Evolutionary conservation across 2,329 filamentous ascomycete species (phyloP).

Genomic region (Diatrype stigma): DNA sequence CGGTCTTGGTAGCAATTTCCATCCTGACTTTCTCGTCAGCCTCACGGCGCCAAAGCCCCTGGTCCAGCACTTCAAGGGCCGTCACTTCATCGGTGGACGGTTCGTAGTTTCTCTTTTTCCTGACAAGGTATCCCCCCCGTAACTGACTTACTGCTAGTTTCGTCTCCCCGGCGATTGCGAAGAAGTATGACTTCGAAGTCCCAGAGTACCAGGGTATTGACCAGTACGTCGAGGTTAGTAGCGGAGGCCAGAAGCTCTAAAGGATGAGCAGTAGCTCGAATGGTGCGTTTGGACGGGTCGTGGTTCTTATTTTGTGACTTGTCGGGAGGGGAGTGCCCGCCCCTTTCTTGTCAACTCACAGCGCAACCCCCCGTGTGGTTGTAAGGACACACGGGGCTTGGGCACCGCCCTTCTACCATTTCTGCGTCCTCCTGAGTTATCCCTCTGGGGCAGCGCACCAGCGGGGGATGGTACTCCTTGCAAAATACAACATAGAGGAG

Average conservation of each 20-base stretch:
- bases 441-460: constrained; percentile 43
- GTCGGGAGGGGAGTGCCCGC: constrained; percentile 1
- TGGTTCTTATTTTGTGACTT: constrained; percentile 1
- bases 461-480: constrained; percentile 44
- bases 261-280: background rate
- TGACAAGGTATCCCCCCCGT: background rate
- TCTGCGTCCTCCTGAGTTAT: constrained; percentile 33
- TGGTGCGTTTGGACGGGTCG: background rate
- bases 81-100: constrained; percentile 89
- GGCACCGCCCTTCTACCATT: constrained; percentile 52
- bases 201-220: constrained; percentile 82
- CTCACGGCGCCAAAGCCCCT: constrained; percentile 92
- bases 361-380: constrained; percentile 51
- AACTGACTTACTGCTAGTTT: constrained; percentile 53
- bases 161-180: constrained; percentile 69
- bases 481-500: constrained; percentile 57
- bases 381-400: constrained; percentile 57
- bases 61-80: constrained; percentile 75
- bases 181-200: constrained; percentile 81
- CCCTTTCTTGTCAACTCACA: constrained; percentile 41
- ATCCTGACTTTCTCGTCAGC: constrained; percentile 77
- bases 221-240: constrained; percentile 75
- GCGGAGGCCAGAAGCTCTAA: constrained; percentile 50
- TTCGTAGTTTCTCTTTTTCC: constrained; percentile 35
- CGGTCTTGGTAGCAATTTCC: constrained; percentile 75